Evolutionary conservation across 1,284 basidiomycete genomes (phyloP), one percentile per base, ranked within the genome.

Genomic region (Boletus holoroseus): DNA sequence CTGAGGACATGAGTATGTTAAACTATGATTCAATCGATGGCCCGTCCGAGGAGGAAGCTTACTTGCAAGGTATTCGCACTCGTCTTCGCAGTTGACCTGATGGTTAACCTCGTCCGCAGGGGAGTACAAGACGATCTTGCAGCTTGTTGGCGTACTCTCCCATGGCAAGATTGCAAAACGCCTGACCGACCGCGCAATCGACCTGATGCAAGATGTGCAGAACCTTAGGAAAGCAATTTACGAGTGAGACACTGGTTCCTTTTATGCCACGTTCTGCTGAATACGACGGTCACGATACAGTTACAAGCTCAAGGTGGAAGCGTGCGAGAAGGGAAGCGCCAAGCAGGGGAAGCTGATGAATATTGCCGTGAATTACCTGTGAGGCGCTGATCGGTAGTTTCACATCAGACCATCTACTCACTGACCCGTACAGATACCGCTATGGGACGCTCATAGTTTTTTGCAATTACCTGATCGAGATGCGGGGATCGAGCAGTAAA

Each of bases 81-180:
- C 20, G 20, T 39, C 28, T 13, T 18, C 43, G 18, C 6, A 5
- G 22, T 7, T 11, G 15, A 37, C n/a, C 27, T 30, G 32, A 41
- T 47, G 16, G 16, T 44, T 49, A 34, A 55, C 20, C 31, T 37
- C 20, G 13, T 48, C n/a, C 48, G 8, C 56, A 87, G 95, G 95
- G 44, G 95, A 99, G 66, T 99, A 97, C 76, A 97, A 97, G 71
- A 91, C 86, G 3, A 97, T 99, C 53, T 72, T 99, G 38, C 93
- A 96, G 61, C 85, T 99, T 41, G 89, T 96, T 42, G 88, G 90
- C 13, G 88, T 96, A 5, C 77, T 96, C 16, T 87, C 87, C 12
- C 81, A 90, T 59, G 91, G 91, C 20, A 93, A 94, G 71, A 74
- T 88, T 16, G 96, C 96, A n/a, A 99, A 99, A 70, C 82, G 83